Evolutionary conservation across 2,329 filamentous ascomycete genomes (phyloP).

Genomic region (Pestalotiopsis sp.): DNA sequence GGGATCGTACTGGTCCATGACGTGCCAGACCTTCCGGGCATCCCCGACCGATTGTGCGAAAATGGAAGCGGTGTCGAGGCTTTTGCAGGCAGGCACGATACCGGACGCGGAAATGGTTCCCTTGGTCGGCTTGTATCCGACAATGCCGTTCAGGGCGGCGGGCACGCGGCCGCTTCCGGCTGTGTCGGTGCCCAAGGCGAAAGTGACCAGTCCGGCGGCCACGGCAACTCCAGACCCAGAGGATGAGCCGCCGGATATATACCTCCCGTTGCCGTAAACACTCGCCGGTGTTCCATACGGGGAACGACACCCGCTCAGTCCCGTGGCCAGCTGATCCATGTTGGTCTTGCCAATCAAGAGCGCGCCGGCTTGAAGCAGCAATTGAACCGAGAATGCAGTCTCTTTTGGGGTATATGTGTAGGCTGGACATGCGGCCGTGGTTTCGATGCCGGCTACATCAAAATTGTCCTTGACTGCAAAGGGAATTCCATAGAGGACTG

Average conservation of each 20-base stretch:
- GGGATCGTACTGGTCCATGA: conserved; percentile 30
- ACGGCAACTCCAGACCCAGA: conserved; percentile 49
- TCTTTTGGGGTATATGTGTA: conserved; percentile 47
- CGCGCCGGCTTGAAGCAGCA: conserved; percentile 49
- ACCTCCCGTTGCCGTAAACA: conserved; percentile 22
- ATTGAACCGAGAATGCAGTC: conserved; percentile 46
- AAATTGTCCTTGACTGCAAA: conserved; percentile 60
- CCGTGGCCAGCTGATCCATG: conserved; percentile 63
- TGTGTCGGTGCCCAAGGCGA: conserved; percentile 58
- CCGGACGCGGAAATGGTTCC: conserved; percentile 48
- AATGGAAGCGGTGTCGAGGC: conserved; percentile 53
- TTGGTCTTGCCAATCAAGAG: conserved; percentile 59
- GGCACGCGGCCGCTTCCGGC: conserved; percentile 55
- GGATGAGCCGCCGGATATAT: conserved; percentile 19
- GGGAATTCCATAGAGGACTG: conserved; percentile 50
- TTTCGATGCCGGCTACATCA: conserved; percentile 49
- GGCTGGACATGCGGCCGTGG: conserved; percentile 51
- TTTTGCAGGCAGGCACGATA: conserved; percentile 52
- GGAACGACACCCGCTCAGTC: conserved; percentile 58
- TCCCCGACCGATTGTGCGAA: conserved; percentile 47
- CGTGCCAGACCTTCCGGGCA: conserved; percentile 47
- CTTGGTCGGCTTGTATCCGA: conserved; percentile 52
- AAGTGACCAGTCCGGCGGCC: conserved; percentile 50
- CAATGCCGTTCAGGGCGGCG: conserved; percentile 52
- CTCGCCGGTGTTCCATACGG: conserved; percentile 52